Evolutionary conservation across 2,329 filamentous ascomycete genomes (phyloP).

Genomic region (Talaromyces piceae): DNA sequence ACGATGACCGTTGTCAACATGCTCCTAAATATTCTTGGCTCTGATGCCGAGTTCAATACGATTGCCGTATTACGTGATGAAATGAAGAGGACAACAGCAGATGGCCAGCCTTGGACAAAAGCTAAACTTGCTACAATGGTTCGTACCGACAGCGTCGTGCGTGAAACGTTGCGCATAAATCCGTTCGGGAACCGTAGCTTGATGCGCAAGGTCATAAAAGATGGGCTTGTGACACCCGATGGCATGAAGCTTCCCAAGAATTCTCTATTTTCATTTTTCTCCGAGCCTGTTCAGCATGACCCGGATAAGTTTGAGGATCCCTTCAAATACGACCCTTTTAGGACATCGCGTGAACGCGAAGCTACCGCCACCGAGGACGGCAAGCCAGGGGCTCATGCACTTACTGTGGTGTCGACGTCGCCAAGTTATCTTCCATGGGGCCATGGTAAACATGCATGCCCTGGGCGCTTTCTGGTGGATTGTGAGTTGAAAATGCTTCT

Average conservation of each 20-base stretch:
- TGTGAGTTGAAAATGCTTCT: constrained; percentile 20
- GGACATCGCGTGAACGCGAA: constrained; percentile 27
- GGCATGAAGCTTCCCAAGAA: constrained; percentile 13
- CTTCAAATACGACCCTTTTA: constrained; percentile 35
- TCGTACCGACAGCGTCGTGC: constrained; percentile 33
- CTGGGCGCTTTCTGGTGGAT: constrained; percentile 22
- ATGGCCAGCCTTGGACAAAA: constrained; percentile 36
- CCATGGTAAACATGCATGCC: constrained; percentile 45
- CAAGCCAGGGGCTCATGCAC: constrained; percentile 23
- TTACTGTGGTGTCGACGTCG: constrained; percentile 49
- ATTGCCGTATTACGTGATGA: constrained; percentile 34
- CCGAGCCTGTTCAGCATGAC: constrained; percentile 20
- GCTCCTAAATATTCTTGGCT: constrained; percentile 31
- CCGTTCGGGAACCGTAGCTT: constrained; percentile 20
- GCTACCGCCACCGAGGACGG: constrained; percentile 6
- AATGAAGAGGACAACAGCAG: constrained; percentile 15
- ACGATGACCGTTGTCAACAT: constrained; percentile 35
- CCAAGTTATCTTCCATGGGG: constrained; percentile 48
- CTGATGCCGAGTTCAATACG: constrained; percentile 32
- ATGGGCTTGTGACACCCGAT: constrained; percentile 14
- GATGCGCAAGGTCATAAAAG: constrained; percentile 20
- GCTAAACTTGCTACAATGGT: constrained; percentile 30
- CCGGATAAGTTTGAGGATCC: constrained; percentile 27
- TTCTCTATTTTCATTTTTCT: constrained; percentile 15
- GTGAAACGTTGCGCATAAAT: constrained; percentile 38